phyloP scores from a whole-genome alignment of 2,329 filamentous ascomycete genomes.

The Arthrinium phaeospermum region DNA sequence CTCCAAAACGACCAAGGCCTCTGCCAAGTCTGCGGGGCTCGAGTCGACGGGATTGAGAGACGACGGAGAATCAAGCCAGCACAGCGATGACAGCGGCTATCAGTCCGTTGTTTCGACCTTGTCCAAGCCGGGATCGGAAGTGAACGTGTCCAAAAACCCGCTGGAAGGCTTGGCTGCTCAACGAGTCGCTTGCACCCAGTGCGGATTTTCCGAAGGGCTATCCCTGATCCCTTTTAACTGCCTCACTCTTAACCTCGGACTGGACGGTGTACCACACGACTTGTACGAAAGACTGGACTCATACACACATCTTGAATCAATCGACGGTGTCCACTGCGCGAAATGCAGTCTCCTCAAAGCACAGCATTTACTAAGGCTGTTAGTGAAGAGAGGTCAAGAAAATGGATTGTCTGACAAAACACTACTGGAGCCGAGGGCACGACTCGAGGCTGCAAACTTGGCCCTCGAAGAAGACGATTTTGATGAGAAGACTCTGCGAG shows the following conservation, averaged over 20 bases:
- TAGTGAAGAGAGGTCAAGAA: constrained; percentile 45
- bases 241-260: constrained; percentile 81
- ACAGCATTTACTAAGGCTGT: constrained; percentile 47
- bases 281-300: constrained; percentile 81
- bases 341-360: constrained; percentile 82
- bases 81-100: constrained; percentile 64
- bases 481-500: constrained; percentile 67
- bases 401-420: constrained; percentile 50
- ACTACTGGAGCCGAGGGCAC: constrained; percentile 55
- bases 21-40: constrained; percentile 45
- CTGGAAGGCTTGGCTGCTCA: constrained; percentile 88
- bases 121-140: constrained; percentile 43
- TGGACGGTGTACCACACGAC: constrained; percentile 65
- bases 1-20: constrained; percentile 49
- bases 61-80: constrained; percentile 49
- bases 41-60: constrained; percentile 45
- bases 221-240: constrained; percentile 95
- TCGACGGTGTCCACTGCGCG: constrained; percentile 87
- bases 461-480: constrained; percentile 83
- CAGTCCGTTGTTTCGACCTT: constrained; percentile 49
- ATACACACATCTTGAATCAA: constrained; percentile 83
- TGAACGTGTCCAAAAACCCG: constrained; percentile 67
- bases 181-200: constrained; percentile 83
- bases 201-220: constrained; percentile 85
- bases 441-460: constrained; percentile 69